Conservation (phyloP, 2,329 filamentous ascomycete genomes). For the Neopestalotiopsis rosae region DNA sequence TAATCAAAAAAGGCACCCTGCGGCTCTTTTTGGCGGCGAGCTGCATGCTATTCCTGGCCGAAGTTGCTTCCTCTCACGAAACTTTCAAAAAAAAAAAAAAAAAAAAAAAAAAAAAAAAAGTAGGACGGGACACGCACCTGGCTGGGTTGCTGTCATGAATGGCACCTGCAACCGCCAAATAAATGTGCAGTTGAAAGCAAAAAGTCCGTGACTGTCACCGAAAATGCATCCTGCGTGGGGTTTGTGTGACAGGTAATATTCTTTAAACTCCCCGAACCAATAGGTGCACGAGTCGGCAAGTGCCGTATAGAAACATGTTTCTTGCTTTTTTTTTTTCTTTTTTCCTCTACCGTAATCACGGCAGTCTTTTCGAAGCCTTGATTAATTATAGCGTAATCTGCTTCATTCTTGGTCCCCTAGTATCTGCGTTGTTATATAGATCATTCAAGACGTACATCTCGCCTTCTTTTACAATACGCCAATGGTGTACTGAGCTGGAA, state of each 20-base stretch:
- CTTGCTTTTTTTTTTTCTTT: neutral
- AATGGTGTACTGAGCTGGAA: constrained; percentile 52
- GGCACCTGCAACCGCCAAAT: too few species aligned
- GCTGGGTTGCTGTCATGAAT: too few species aligned
- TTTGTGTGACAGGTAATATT: neutral
- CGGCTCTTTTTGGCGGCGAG: neutral
- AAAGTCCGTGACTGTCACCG: neutral
- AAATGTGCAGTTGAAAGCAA: too few species aligned
- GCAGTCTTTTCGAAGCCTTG: too few species aligned
- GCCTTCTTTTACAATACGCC: constrained; percentile 39
- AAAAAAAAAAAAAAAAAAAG: too few species aligned
- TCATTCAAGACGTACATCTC: neutral
- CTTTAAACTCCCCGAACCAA: neutral
- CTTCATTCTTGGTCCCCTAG: too few species aligned
- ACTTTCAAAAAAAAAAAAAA: too few species aligned
- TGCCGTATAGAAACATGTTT: neutral
- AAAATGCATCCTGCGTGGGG: neutral
- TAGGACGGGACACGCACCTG: too few species aligned
- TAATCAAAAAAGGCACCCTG: neutral
- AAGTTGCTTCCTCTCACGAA: neutral
- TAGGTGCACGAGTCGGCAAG: too few species aligned
- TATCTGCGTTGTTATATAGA: too few species aligned
- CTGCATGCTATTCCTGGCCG: neutral
- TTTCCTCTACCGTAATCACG: neutral
- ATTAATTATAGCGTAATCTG: too few species aligned